Percentiles rank a stretch among this genome's conserved stretches.
phyloP scores from a whole-genome alignment of 2,329 filamentous ascomycete species.

The Epichloe baconii region DNA sequence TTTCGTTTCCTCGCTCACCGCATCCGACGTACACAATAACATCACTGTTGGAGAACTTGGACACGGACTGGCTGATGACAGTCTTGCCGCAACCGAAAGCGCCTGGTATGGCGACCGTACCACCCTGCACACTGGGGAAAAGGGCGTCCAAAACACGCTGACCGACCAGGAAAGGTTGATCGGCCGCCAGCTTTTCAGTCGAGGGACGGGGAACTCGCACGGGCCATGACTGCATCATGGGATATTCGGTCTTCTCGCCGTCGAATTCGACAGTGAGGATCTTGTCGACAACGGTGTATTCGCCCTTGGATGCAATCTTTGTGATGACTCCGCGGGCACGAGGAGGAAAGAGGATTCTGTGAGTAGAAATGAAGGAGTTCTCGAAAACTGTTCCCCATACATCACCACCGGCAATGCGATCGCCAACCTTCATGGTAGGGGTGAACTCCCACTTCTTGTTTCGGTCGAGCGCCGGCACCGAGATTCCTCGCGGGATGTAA shows the following conservation, averaged over 20 bases:
- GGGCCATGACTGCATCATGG: slow-evolving; percentile 99
- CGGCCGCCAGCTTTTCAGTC: slow-evolving; percentile 80
- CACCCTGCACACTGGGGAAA: slow-evolving; percentile 92
- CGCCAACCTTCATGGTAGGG: slow-evolving; percentile 81
- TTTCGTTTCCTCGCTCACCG: slow-evolving; percentile 94
- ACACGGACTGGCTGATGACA: slow-evolving; percentile 95
- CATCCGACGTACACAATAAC: slow-evolving; percentile 93
- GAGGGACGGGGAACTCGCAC: slow-evolving; percentile 89
- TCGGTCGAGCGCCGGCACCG: slow-evolving; percentile 76
- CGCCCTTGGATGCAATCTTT: slow-evolving; percentile 75
- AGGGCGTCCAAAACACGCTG: slow-evolving; percentile 93
- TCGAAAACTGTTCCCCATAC: slow-evolving; percentile 92
- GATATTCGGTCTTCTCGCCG: slow-evolving; percentile 83
- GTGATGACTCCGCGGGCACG: slow-evolving; percentile 86
- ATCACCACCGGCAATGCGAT: slow-evolving; percentile 93
- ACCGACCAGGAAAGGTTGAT: slow-evolving; percentile 87
- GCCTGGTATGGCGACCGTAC: slow-evolving; percentile 94
- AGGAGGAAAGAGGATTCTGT: slow-evolving; percentile 86
- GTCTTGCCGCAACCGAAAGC: slow-evolving; percentile 99
- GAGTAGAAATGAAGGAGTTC: slow-evolving; percentile 86
- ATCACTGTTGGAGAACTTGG: slow-evolving; percentile 99
- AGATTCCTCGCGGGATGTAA: slow-evolving; percentile 93
- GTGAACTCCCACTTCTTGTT: slow-evolving; percentile 95
- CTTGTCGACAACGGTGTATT: slow-evolving; percentile 88
- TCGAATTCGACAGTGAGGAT: slow-evolving; percentile 95